Evolutionary conservation across 805 yeast species (phyloP), one percentile per base, ranked within the genome.

Genomic region (Candida qinlingensis): DNA sequence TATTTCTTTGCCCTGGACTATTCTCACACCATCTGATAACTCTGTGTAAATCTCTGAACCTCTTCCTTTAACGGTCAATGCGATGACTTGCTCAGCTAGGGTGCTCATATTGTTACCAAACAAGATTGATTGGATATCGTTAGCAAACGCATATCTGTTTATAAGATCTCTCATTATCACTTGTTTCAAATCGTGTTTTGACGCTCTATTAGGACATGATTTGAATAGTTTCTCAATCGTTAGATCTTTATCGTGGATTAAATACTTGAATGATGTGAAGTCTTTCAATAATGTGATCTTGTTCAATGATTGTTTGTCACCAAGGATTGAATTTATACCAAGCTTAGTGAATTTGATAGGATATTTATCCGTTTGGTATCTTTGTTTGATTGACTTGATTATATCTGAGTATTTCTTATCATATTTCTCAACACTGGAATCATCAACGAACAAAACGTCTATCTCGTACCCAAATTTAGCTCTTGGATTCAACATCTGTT

Each of bases 21-120:
- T 63, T 0, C 61, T 54, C 36, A 46, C 65, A 4, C 69, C 75
- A 54, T 79, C 81, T 7, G 82, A 69, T 27, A 85, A 61, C 9
- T 72, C 64, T 5, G 68, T 61, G 28, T 87, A 76, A 6, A 91
- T 75, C 34, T 74, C 74, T 2, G 85, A 73, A 0, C 97, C 98
- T 52, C 96, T 75, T 10, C 98, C 98, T 58, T 83, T 87, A 5
- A 89, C 90, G 0, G 96, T 84, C 47, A 87, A 66, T 0, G 95
- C 74, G 34, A 92, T 71, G n/a, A 87, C 80, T 52, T 82, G 81
- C 57, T 85, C 88, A 1, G 97, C 96, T 27, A 91, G 62, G 39
- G 82, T 74, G 1, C 96, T 86, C 95, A 88, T 87, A 29, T 86
- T 81, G 59, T 83, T 87, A 1, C 92, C 88, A 69, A 80, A 79